These are phyloP conservation scores for Epithele typhae DNA, from an alignment of 768 basidiomycete species.

Conservation along the genomic window DNA sequence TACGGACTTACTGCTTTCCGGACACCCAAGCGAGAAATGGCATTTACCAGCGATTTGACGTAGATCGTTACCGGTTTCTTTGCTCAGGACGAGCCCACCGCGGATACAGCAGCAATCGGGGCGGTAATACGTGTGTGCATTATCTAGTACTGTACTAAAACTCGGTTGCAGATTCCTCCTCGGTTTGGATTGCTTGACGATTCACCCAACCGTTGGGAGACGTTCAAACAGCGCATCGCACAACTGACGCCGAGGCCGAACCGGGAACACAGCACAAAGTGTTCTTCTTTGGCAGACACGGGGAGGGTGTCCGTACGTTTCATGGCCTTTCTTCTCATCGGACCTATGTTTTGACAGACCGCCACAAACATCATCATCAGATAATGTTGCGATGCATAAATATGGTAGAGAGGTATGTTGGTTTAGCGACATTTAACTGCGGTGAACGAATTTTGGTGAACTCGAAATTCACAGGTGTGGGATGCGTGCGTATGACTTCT, in stretches of 20 bases:
- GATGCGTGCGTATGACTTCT: background rate
- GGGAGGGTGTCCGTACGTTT: slow-evolving; percentile 61
- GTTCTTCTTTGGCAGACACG: slow-evolving; percentile 65
- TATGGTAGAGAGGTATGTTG: slow-evolving; percentile 43
- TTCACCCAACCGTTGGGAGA: slow-evolving; percentile 45
- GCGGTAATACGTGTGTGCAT: slow-evolving; percentile 22
- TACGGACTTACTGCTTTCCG: no score
- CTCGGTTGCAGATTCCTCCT: slow-evolving; percentile 41
- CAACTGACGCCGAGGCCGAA: slow-evolving; percentile 38
- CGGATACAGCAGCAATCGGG: slow-evolving; percentile 25
- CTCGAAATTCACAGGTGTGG: background rate
- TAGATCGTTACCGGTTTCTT: slow-evolving; percentile 38
- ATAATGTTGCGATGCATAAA: slow-evolving; percentile 60
- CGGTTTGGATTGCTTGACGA: slow-evolving; percentile 58
- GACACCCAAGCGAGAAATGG: no score
- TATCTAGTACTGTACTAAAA: background rate
- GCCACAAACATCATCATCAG: slow-evolving; percentile 29
- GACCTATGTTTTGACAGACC: background rate
- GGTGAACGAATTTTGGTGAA: background rate
- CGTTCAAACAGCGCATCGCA: slow-evolving; percentile 37
- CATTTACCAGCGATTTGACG: no score
- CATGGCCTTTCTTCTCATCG: no score
- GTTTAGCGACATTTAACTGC: background rate
- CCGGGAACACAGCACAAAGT: slow-evolving; percentile 50
- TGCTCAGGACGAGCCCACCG: slow-evolving; percentile 33